phyloP scores from a whole-genome alignment of 2,329 filamentous ascomycete genomes.

The Fusarium chlamydosporum region DNA sequence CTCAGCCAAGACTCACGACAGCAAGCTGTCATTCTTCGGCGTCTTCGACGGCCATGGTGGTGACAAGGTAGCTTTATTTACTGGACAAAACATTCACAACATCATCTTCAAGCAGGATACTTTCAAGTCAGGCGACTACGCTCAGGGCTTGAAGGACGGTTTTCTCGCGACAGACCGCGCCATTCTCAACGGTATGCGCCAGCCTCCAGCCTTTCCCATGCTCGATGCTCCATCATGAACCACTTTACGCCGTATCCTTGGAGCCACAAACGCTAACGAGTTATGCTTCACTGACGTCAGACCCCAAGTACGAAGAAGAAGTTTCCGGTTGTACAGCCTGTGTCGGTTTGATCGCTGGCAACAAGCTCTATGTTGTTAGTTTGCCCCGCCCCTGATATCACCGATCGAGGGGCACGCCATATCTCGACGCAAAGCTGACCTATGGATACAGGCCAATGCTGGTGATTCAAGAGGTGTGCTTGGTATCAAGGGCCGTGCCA shows the following conservation, averaged over 20 bases:
- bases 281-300: conserved; percentile 62
- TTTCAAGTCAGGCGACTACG: conserved; percentile 91
- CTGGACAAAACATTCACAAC: conserved; percentile 91
- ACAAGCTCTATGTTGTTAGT: conserved; percentile 96
- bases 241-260: conserved; percentile 5
- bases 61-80: conserved; percentile 94
- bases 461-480: conserved; percentile 96
- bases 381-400: conserved; percentile 28
- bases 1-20: conserved; percentile 74
- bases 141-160: conserved; percentile 96
- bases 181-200: conserved; percentile 86
- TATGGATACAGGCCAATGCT: conserved; percentile 82
- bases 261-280: conserved; percentile 32
- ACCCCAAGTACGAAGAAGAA: conserved; percentile 97
- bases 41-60: conserved; percentile 98
- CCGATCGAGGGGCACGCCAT: conserved; percentile 37
- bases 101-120: conserved; percentile 96
- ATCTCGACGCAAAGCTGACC: conserved; percentile 38
- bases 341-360: conserved; percentile 86
- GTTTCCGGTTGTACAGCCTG: conserved; percentile 98
- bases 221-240: conserved; percentile 6
- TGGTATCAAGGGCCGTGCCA: conserved; percentile 96
- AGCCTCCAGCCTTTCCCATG: conserved; percentile 25
- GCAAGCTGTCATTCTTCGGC: conserved; percentile 93
- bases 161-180: conserved; percentile 96